Evolutionary conservation across 148 eudicot genomes (phyloP).

Genomic region (Polygonum maritimum): DNA sequence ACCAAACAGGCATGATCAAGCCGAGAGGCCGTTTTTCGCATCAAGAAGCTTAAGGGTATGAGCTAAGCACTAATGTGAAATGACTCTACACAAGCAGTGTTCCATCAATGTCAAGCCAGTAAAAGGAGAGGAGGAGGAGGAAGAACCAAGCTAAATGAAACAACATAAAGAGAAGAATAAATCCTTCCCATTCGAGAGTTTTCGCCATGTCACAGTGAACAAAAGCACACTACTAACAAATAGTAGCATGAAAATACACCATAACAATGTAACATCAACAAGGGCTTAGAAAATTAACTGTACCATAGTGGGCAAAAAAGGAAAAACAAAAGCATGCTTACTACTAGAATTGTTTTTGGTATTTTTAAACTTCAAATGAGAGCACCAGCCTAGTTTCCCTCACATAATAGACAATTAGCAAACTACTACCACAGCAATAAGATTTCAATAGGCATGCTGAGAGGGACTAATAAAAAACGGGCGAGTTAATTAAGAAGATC

Average conservation of each 20-base stretch:
- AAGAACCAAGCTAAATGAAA: not conserved
- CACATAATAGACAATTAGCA: conserved; percentile 7
- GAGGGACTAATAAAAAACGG: not conserved
- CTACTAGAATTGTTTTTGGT: conserved; percentile 5
- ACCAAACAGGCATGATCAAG: too few relatives aligned
- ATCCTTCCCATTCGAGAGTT: not conserved
- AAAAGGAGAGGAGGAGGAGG: too few relatives aligned
- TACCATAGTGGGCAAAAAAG: not conserved
- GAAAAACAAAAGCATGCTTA: not conserved
- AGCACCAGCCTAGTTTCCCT: conserved; percentile 6
- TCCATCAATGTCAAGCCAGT: not conserved
- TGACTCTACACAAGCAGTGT: not conserved
- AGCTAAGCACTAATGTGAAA: too few relatives aligned
- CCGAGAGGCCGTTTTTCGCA: too few relatives aligned
- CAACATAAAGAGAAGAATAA: not conserved
- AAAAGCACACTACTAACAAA: not conserved
- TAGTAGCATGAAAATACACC: not conserved
- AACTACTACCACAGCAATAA: conserved; percentile 9
- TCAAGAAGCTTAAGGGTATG: too few relatives aligned
- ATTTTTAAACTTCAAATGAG: conserved; percentile 3
- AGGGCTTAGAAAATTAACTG: conserved; percentile 10
- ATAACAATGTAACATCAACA: conserved; percentile 1
- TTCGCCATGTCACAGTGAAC: not conserved
- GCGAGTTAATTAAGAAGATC: not conserved
- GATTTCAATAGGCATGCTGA: not conserved